Percentiles rank a stretch among this genome's conserved stretches.
Evolutionary conservation across 2,329 filamentous ascomycete genomes (phyloP).

Genomic region (Tolypocladium capitatum): DNA sequence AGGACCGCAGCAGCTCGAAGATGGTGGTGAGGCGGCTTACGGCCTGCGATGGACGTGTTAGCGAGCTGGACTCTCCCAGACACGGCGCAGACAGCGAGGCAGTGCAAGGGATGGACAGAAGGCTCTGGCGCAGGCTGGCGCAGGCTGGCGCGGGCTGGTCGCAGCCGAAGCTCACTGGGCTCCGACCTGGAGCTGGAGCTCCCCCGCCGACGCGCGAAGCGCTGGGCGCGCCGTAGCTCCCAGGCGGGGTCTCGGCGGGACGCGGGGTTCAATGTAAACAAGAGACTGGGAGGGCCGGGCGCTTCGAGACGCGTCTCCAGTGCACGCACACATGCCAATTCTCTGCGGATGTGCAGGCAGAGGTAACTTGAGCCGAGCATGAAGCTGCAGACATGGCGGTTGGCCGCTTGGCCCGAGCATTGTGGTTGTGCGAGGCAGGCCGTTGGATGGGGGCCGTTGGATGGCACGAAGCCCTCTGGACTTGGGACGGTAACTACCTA

Average conservation of each 20-base stretch:
- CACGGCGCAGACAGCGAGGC: not conserved
- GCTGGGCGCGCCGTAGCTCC: not conserved
- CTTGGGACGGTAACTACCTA: not conserved
- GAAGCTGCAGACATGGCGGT: not conserved
- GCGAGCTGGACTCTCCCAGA: conserved; percentile 3
- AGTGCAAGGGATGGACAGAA: not conserved
- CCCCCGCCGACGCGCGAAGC: too few relatives aligned
- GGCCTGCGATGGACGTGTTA: conserved; percentile 38
- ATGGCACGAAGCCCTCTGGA: not conserved
- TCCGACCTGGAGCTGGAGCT: not conserved
- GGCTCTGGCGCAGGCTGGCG: not conserved
- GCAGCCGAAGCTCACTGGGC: not conserved
- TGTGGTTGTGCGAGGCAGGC: not conserved
- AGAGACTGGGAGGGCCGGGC: conserved; percentile 1
- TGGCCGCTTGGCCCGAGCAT: not conserved
- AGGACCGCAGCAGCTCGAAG: conserved; percentile 63
- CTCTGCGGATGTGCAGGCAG: not conserved
- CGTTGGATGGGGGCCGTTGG: too few relatives aligned
- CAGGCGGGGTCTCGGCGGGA: not conserved
- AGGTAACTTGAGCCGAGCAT: not conserved
- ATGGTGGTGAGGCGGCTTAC: conserved; percentile 58
- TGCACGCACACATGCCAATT: not conserved
- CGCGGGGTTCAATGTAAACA: conserved; percentile 11
- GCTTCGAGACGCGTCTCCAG: not conserved
- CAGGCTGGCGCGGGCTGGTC: too few relatives aligned